Conservation (phyloP, 2,329 filamentous ascomycete species). For the Stylonectria norvegica region DNA sequence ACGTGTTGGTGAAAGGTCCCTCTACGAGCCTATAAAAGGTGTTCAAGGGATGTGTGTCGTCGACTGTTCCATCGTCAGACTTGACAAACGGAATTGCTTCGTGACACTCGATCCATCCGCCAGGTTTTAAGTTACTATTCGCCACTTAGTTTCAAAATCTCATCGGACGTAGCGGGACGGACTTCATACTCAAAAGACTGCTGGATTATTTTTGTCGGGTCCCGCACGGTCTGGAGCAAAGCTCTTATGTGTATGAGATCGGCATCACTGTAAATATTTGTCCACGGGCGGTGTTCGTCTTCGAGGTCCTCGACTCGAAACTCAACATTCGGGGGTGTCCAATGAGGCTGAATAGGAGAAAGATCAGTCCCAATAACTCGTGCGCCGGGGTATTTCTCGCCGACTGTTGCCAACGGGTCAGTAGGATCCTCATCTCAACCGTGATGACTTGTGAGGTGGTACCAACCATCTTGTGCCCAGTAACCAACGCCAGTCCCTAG, state of each 20-base stretch:
- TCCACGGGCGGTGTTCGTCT: constrained; percentile 34
- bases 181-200: constrained; percentile 42
- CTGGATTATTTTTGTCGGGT: constrained; percentile 48
- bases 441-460: neutral
- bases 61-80: constrained; percentile 31
- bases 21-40: constrained; percentile 32
- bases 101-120: constrained; percentile 41
- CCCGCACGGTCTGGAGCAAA: constrained; percentile 47
- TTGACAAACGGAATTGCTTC: constrained; percentile 32
- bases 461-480: constrained; percentile 54
- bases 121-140: constrained; percentile 33
- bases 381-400: constrained; percentile 43
- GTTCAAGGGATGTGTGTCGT: constrained; percentile 31
- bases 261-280: constrained; percentile 36
- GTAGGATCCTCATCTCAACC: constrained; percentile 7
- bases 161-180: neutral
- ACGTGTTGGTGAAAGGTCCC: constrained; percentile 30
- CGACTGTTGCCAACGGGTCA: constrained; percentile 34
- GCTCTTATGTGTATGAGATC: constrained; percentile 55
- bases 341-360: constrained; percentile 42
- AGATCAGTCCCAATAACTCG: constrained; percentile 45
- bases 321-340: constrained; percentile 55
- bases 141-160: constrained; percentile 9
- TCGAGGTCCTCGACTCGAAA: constrained; percentile 43
- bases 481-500: constrained; percentile 50